Evolutionary conservation across 768 basidiomycete genomes (phyloP).

Genomic region (Myochromella boudieri): DNA sequence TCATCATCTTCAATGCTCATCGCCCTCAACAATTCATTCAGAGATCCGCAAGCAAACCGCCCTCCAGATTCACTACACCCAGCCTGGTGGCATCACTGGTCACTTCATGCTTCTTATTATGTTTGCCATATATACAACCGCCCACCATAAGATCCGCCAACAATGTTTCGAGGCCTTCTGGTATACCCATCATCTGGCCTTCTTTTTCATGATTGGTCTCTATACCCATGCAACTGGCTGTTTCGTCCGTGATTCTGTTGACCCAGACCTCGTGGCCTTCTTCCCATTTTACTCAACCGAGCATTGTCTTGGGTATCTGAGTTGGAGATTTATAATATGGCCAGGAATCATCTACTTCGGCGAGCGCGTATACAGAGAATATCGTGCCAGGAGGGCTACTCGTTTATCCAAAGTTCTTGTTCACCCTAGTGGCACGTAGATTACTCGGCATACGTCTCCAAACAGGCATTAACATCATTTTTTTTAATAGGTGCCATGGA

Average conservation of each 20-base stretch:
- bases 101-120: slow-evolving; percentile 96
- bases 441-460: no score
- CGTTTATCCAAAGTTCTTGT: slow-evolving; percentile 82
- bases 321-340: slow-evolving; percentile 93
- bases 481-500: slow-evolving; percentile 79
- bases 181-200: slow-evolving; percentile 94
- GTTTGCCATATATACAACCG: slow-evolving; percentile 90
- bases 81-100: slow-evolving; percentile 90
- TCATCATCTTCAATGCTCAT: not conserved
- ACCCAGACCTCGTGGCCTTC: slow-evolving; percentile 63
- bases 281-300: slow-evolving; percentile 89
- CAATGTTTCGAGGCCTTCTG: slow-evolving; percentile 96
- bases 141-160: slow-evolving; percentile 82
- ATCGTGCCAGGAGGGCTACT: slow-evolving; percentile 76
- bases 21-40: slow-evolving; percentile 26
- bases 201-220: slow-evolving; percentile 91
- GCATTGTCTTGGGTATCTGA: slow-evolving; percentile 90
- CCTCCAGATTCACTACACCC: slow-evolving; percentile 82
- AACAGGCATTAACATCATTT: slow-evolving; percentile 3
- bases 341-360: slow-evolving; percentile 87
- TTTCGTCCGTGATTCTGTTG: slow-evolving; percentile 84
- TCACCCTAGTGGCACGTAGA: slow-evolving; percentile 75
- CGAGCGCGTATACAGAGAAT: slow-evolving; percentile 83
- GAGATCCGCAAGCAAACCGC: slow-evolving; percentile 81
- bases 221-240: slow-evolving; percentile 92